Evolutionary conservation across 768 basidiomycete genomes (phyloP), one percentile per base, ranked within the genome.

Genomic region (Tylopilus cervinicoccineus): DNA sequence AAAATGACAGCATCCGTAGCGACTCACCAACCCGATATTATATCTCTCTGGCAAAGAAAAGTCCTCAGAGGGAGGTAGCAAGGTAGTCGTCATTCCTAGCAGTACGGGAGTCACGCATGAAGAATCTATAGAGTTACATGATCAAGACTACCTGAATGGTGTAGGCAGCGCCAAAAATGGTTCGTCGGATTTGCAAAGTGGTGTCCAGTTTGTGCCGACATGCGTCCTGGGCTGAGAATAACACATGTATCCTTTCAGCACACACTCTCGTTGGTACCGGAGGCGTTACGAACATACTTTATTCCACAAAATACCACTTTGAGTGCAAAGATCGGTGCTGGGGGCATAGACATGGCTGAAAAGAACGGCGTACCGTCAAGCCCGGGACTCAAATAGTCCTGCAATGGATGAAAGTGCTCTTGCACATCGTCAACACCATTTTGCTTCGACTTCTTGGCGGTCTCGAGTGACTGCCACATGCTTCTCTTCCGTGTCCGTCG

Each of bases 301-400:
- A 93, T 89, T 8, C 91, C 90, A 58, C 88, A 91, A 55, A 93
- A 90, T 13, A 91, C 55, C 20, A 92, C 88, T 92, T 23, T 43
- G 16, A 8, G 26, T 23, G 6, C 37, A 42, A n/a, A 22, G 38
- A 4, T 48, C 14, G 6, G 38, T 33, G 19, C n/a, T 34, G 16
- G 43, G 47, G 17, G 19, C 17, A 16, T 33, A 38, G 28, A 17
- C 9, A 19, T 4, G 19, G 6, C 0, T 31, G 45, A 36, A 56
- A 29, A 20, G 12, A n/a, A 39, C 17, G 31, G 55, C 71, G 38
- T 55, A 88, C 87, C 73, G 45, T 88, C 83, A 2, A 89, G 72
- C 20, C 70, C 74, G 26, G 69, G 58, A 17, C 64, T 61, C 13
- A 88, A 57, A 56, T 77, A 66, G 60, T 89, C 86, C 2, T 70